Evolutionary conservation across 345 rosid species (phyloP).

Genomic region (Adansonia digitata): DNA sequence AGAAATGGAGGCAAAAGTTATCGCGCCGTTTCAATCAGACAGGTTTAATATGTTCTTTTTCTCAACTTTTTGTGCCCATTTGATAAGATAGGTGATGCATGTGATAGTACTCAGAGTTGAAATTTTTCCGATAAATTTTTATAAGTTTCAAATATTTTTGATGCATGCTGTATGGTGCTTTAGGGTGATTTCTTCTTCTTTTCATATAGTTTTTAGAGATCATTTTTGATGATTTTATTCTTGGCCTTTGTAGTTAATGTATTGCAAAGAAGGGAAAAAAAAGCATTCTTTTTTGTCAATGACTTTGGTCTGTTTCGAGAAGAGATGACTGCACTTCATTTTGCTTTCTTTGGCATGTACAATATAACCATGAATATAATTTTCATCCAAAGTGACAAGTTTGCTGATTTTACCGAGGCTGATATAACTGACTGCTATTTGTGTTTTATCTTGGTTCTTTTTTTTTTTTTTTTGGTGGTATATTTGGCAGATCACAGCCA

Average conservation of each 20-base stretch:
- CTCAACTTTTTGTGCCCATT: background rate
- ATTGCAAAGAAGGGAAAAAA: background rate
- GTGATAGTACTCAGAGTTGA: background rate
- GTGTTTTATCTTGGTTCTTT: background rate
- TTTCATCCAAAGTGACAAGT: background rate
- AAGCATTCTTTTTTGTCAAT: constrained; percentile 10
- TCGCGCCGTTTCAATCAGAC: constrained; percentile 50
- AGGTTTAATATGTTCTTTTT: constrained; percentile 37
- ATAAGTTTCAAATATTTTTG: background rate
- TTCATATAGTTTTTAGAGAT: background rate
- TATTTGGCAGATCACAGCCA: constrained; percentile 46
- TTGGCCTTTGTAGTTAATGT: background rate
- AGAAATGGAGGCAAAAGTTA: constrained; percentile 77
- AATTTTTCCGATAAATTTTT: background rate
- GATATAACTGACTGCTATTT: background rate
- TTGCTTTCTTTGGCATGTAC: background rate
- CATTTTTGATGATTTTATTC: background rate
- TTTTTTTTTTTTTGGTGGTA: background rate
- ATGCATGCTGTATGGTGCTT: background rate
- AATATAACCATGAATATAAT: background rate
- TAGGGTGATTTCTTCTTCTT: background rate
- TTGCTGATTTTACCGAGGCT: background rate
- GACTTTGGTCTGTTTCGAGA: constrained; percentile 18
- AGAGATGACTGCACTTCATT: background rate
- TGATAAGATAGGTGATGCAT: background rate